phyloP scores from a whole-genome alignment of 75 land plant species.

The Chamaecyparis obtusa region DNA sequence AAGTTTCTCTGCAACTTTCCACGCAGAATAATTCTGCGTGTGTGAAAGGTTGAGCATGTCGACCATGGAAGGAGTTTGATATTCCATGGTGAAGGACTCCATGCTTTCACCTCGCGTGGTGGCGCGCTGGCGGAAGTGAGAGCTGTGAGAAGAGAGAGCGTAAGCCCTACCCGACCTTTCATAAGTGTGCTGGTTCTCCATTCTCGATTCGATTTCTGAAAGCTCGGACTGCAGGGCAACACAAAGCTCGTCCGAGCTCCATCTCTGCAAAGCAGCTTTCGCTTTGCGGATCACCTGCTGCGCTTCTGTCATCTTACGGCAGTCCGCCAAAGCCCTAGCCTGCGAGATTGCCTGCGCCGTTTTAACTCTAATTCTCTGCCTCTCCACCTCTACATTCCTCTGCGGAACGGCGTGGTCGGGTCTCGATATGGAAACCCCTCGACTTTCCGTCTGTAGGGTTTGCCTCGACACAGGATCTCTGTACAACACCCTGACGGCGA shows the following conservation, averaged over 20 bases:
- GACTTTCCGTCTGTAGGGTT: constrained; percentile 19
- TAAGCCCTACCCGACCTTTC: constrained; percentile 33
- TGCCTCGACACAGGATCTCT: constrained; percentile 46
- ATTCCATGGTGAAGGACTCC: constrained; percentile 10
- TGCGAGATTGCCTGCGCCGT: constrained; percentile 64
- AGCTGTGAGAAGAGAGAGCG: constrained; percentile 30
- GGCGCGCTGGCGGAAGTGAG: constrained; percentile 32
- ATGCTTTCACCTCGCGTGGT: constrained; percentile 18
- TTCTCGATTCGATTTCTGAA: constrained; percentile 39
- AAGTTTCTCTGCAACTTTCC: constrained; percentile 64
- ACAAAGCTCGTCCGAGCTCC: constrained; percentile 33
- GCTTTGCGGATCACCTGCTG: constrained; percentile 46
- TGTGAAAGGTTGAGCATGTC: constrained; percentile 40
- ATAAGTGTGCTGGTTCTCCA: constrained; percentile 22
- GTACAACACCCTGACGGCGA: constrained; percentile 39
- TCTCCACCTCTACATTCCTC: constrained; percentile 22
- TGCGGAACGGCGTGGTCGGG: constrained; percentile 1
- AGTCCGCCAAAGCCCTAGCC: constrained; percentile 47
- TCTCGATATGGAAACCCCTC: constrained; percentile 31
- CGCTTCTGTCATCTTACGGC: constrained; percentile 39
- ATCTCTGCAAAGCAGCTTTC: constrained; percentile 35
- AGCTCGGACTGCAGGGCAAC: constrained; percentile 48
- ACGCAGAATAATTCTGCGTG: constrained; percentile 61
- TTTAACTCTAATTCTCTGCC: constrained; percentile 42
- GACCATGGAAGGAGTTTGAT: constrained; percentile 14